A percentile compares a stretch with the other conserved stretches of the same genome.
These are phyloP conservation scores for Gossypium stocksii DNA, from an alignment of 345 rosid species.

Conservation along the genomic window DNA sequence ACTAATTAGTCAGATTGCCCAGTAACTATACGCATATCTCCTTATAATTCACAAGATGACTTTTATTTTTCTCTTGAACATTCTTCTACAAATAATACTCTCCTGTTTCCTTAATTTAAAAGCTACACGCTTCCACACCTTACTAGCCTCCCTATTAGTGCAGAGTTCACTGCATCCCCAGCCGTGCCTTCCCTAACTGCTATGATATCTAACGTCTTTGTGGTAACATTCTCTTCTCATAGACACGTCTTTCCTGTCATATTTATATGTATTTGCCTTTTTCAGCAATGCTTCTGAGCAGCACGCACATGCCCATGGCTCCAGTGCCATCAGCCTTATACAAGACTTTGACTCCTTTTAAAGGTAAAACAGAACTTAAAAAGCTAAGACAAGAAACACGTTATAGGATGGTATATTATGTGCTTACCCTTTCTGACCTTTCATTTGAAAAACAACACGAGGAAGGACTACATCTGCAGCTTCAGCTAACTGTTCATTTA, in stretches of 20 bases:
- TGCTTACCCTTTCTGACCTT: conserved; percentile 54
- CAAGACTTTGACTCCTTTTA: background rate
- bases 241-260: background rate
- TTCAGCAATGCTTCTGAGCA: background rate
- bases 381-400: background rate
- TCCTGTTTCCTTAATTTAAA: background rate
- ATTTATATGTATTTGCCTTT: background rate
- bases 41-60: background rate
- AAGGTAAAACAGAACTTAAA: background rate
- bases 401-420: background rate
- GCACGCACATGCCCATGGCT: background rate
- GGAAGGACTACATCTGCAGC: conserved; percentile 50
- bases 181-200: background rate
- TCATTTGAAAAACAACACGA: conserved; percentile 54
- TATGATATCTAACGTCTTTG: background rate
- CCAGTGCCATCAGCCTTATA: background rate
- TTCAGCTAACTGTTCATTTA: conserved; percentile 63
- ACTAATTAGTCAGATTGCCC: background rate
- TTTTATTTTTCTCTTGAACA: background rate
- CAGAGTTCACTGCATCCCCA: background rate
- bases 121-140: background rate
- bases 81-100: background rate
- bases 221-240: background rate
- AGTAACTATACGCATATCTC: background rate
- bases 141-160: background rate